Evolutionary conservation across 2,329 filamentous ascomycete genomes (phyloP).

Genomic region (Achaetomium macrosporum): DNA sequence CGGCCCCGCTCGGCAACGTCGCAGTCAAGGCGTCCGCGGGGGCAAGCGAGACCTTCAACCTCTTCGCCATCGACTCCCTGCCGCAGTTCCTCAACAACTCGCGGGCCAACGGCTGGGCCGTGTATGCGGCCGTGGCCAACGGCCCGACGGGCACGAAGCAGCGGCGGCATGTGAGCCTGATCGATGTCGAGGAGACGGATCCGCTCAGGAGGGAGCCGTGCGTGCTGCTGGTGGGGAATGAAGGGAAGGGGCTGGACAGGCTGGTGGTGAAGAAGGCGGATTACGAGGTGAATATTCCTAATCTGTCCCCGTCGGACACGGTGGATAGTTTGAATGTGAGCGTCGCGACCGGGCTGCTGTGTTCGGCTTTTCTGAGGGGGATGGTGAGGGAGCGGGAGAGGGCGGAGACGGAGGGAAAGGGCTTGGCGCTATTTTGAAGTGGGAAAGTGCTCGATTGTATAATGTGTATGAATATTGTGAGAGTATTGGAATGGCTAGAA

Average conservation of each 20-base stretch:
- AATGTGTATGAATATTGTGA: constrained; percentile 1
- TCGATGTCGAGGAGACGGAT: constrained; percentile 43
- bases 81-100: constrained; percentile 64
- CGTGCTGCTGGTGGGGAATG: constrained; percentile 76
- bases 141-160: constrained; percentile 29
- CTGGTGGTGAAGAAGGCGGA: constrained; percentile 60
- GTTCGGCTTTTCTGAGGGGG: constrained; percentile 58
- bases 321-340: constrained; percentile 94
- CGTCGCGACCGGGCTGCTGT: constrained; percentile 75
- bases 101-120: constrained; percentile 67
- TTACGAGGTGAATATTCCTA: constrained; percentile 59
- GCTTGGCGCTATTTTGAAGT: constrained; percentile 1
- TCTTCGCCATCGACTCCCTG: constrained; percentile 65
- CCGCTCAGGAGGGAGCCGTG: constrained; percentile 58
- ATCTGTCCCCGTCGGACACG: constrained; percentile 38
- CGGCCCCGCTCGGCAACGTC: constrained; percentile 67
- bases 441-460: neutral
- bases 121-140: constrained; percentile 67
- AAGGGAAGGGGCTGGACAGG: constrained; percentile 66
- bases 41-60: constrained; percentile 70
- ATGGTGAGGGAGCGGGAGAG: constrained; percentile 24
- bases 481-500: neutral
- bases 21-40: constrained; percentile 85
- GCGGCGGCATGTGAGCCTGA: constrained; percentile 43
- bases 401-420: constrained; percentile 3